Evolutionary conservation across 2,329 filamentous ascomycete species (phyloP), one percentile per base, ranked within the genome.

Genomic region (Nectriaceae sp.): DNA sequence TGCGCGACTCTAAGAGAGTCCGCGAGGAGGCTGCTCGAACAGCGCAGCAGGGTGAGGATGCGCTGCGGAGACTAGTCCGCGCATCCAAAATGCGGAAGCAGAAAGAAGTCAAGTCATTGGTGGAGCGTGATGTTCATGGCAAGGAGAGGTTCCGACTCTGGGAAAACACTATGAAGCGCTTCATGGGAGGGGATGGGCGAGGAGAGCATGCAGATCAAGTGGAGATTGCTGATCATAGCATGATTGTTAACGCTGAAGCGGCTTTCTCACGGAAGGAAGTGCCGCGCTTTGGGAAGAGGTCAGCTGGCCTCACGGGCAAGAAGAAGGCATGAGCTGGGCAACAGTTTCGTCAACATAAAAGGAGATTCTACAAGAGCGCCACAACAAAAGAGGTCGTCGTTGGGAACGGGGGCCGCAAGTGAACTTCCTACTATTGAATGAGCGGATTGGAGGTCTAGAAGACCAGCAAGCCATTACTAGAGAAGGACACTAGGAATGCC

Each of bases 61-160:
- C 83, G 1, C 69, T 87, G 3, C 70, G 83, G 21, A 71, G 78
- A 6, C 70, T 87, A 16, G 78, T 84, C 21, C 76, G 82, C 19
- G 82, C 83, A 16, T 81, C 80, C 46, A 86, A 86, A 65, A 78
- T 82, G 56, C 80, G 82, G 42, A 82, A 81, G 56, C 82, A 85
- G 57, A 85, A 85, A 63, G 83, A 85, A 59, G 76, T 84, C 37
- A 82, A 79, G 56, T 73, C 76, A 3, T 66, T 78, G 2, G 81
- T 83, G 2, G 74, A 80, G 54, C 74, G 75, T 45, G 76, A 83
- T 56, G 62, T 69, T 2, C 68, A 75, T 18, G 79, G 77, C 38
- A 79, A 78, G 57, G 72, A 80, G 52, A 74, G 82, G 15, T 81
- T 85, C 57, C 69, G 78, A 5, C 67, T 83, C 4, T 87, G 83